Conservation (phyloP, 805 yeast species). For the Saturnispora serradocipensis region DNA sequence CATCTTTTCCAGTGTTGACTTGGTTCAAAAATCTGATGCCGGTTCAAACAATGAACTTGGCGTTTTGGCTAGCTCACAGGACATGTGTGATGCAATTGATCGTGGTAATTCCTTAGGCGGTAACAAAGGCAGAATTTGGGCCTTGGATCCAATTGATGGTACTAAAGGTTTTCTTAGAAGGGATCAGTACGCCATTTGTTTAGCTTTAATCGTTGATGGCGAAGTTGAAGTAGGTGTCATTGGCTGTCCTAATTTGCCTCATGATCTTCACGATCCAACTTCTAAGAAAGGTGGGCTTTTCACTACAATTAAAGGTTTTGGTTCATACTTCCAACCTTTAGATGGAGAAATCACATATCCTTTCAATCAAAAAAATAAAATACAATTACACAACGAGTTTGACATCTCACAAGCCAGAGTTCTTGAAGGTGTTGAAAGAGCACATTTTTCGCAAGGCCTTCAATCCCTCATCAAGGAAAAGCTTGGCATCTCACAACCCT, state of each 20-base stretch:
- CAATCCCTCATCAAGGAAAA: conserved; percentile 64
- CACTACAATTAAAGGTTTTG: conserved; percentile 58
- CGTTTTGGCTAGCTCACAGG: conserved; percentile 32
- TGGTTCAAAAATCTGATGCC: conserved; percentile 40
- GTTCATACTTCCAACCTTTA: conserved; percentile 49
- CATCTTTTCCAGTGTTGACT: conserved; percentile 52
- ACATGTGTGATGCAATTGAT: conserved; percentile 61
- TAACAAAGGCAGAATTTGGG: conserved; percentile 79
- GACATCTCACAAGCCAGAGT: conserved; percentile 48
- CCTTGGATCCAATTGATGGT: conserved; percentile 96
- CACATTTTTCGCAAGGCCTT: conserved; percentile 85
- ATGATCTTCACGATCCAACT: conserved; percentile 29
- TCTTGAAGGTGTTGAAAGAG: conserved; percentile 91
- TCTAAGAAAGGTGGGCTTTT: conserved; percentile 62
- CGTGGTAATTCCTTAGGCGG: conserved; percentile 79
- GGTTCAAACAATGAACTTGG: conserved; percentile 31
- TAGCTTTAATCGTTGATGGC: conserved; percentile 83
- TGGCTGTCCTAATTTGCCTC: conserved; percentile 90
- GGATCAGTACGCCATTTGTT: conserved; percentile 93
- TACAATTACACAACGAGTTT: conserved; percentile 43
- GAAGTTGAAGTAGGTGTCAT: conserved; percentile 82
- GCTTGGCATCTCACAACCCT: conserved; percentile 48
- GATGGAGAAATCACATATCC: conserved; percentile 31
- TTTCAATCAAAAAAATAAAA: conserved; percentile 26
- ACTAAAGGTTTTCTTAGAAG: conserved; percentile 94